Conservation (phyloP, 129 eudicot genomes). For the Chrysanthemum makinoi region DNA sequence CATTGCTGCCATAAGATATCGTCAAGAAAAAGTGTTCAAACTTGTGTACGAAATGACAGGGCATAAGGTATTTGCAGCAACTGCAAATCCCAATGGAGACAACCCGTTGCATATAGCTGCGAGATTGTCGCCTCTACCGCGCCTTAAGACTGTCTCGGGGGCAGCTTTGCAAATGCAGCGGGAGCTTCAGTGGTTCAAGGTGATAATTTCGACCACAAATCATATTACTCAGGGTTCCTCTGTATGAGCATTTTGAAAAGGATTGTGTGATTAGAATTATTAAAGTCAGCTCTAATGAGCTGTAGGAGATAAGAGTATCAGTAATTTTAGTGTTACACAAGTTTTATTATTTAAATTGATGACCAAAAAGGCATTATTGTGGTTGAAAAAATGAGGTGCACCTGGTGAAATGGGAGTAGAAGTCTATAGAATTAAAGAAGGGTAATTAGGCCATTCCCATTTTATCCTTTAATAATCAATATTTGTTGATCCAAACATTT, state of each 20-base stretch:
- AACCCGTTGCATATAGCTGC: conserved; percentile 19
- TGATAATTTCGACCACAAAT: conserved; percentile 6
- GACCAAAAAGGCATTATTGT: neutral
- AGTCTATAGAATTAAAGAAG: neutral
- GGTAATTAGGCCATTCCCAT: neutral
- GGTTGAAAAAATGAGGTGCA: neutral
- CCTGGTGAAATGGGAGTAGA: neutral
- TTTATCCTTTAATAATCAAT: neutral
- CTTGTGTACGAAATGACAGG: conserved; percentile 28
- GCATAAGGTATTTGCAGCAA: conserved; percentile 22
- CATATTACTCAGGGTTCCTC: neutral
- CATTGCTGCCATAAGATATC: conserved; percentile 29
- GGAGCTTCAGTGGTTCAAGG: conserved; percentile 43
- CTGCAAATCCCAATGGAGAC: conserved; percentile 7
- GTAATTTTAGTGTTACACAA: neutral
- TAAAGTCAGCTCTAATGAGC: neutral
- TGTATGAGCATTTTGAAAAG: neutral
- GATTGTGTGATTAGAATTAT: neutral
- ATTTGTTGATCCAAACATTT: neutral
- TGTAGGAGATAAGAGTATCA: neutral
- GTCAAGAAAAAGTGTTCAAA: conserved; percentile 34
- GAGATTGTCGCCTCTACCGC: conserved; percentile 16
- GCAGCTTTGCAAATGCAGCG: conserved; percentile 37
- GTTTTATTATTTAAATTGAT: neutral
- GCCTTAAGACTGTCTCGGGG: conserved; percentile 23